These are phyloP conservation scores for Diospyros kaki DNA, from an alignment of 148 eudicot genomes.

Conservation along the genomic window DNA sequence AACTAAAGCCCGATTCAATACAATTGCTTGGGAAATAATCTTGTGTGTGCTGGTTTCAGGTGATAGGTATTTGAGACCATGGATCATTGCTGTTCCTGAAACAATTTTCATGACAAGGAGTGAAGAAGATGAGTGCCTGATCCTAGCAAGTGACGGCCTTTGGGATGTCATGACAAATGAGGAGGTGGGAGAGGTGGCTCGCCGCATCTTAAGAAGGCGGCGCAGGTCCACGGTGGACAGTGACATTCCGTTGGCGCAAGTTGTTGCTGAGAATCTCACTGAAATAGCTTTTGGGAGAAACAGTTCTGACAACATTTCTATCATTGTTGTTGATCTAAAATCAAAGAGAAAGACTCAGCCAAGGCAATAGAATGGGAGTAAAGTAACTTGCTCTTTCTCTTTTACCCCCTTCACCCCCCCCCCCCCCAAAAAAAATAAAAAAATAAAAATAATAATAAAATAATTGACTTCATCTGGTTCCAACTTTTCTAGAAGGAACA, in stretches of 20 bases:
- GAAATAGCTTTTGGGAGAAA: constrained; percentile 57
- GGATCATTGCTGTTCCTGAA: constrained; percentile 74
- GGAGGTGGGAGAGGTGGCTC: constrained; percentile 64
- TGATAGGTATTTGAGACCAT: constrained; percentile 74
- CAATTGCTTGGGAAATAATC: too few species aligned
- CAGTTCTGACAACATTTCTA: constrained; percentile 74
- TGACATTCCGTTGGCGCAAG: constrained; percentile 49
- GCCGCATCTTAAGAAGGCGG: constrained; percentile 52
- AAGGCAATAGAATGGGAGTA: constrained; percentile 21
- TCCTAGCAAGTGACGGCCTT: constrained; percentile 83
- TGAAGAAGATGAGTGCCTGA: constrained; percentile 69
- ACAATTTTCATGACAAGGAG: constrained; percentile 59
- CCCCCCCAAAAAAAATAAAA: not conserved
- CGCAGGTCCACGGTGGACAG: constrained; percentile 35
- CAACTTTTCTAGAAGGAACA: too few species aligned
- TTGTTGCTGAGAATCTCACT: constrained; percentile 56
- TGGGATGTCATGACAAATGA: constrained; percentile 89
- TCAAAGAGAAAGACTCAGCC: constrained; percentile 44
- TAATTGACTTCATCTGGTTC: too few species aligned
- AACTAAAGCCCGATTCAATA: not conserved
- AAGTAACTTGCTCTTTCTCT: not conserved
- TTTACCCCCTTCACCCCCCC: not conserved
- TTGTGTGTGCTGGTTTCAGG: constrained; percentile 31
- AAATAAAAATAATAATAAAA: not conserved
- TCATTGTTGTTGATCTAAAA: constrained; percentile 69